A percentile compares a stretch with the other conserved stretches of the same genome.
These are phyloP conservation scores for Pichia insulana DNA, from an alignment of 805 yeast species.

Conservation along the genomic window DNA sequence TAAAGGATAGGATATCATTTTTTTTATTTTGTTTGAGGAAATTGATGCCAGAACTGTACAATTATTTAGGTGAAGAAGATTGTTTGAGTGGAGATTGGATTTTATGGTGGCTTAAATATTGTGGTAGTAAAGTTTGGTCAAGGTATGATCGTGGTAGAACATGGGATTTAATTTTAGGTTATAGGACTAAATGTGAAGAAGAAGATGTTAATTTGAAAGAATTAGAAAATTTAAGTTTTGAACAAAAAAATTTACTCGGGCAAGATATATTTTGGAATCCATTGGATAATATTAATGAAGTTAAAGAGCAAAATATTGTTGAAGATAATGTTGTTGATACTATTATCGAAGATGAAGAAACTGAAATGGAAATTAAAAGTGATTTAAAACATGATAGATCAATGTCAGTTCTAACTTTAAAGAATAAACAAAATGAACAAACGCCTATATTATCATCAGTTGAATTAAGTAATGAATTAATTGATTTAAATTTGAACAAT, in stretches of 20 bases:
- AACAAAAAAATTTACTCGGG: constrained; percentile 31
- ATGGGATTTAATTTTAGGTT: constrained; percentile 84
- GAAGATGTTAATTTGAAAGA: constrained; percentile 20
- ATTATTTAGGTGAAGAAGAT: constrained; percentile 73
- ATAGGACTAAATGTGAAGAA: constrained; percentile 38
- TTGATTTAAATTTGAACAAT: background rate
- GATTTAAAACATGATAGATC: constrained; percentile 18
- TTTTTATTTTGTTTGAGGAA: constrained; percentile 57
- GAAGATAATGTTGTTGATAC: background rate
- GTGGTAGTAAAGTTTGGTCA: constrained; percentile 81
- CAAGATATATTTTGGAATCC: constrained; percentile 61
- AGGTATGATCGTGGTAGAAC: constrained; percentile 74
- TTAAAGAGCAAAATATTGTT: background rate
- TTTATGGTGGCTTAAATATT: constrained; percentile 90
- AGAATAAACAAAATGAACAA: constrained; percentile 18
- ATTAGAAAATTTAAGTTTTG: constrained; percentile 16
- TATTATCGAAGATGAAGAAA: constrained; percentile 5
- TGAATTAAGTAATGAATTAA: background rate
- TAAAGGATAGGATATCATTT: constrained; percentile 58
- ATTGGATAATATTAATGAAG: constrained; percentile 12
- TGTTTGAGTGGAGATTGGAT: constrained; percentile 79
- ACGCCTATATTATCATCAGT: constrained; percentile 24
- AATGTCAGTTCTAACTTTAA: constrained; percentile 25
- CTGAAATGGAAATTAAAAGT: background rate
- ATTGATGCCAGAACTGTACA: constrained; percentile 66